Evolutionary conservation across 768 basidiomycete genomes (phyloP).

Genomic region (Lentinula aciculospora): DNA sequence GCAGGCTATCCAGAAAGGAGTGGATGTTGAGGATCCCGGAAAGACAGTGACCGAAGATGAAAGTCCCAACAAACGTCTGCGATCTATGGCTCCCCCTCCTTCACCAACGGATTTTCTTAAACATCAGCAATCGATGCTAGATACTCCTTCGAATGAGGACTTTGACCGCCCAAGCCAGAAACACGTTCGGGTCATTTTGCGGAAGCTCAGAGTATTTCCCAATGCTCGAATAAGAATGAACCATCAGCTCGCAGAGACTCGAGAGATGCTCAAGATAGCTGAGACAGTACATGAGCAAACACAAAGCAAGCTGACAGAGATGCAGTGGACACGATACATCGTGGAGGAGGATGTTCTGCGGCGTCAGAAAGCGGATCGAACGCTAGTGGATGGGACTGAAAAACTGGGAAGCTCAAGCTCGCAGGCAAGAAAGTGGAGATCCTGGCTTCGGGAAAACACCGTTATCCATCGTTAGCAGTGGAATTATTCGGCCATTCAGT

Average conservation of each 20-base stretch:
- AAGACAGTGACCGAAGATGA: not conserved
- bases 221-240: not conserved
- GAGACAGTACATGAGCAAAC: not conserved
- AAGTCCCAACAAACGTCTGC: not conserved
- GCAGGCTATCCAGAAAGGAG: not conserved
- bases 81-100: not conserved
- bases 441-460: not conserved
- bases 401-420: not conserved
- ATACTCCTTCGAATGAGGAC: not conserved
- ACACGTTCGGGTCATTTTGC: not conserved
- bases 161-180: not conserved
- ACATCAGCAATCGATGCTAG: not conserved
- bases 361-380: not conserved
- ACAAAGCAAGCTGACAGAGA: not conserved
- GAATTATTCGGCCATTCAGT: not conserved
- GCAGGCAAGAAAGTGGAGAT: not conserved
- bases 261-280: not conserved
- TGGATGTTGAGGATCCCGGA: not conserved
- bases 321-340: not conserved
- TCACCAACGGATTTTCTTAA: not conserved
- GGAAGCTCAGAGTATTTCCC: not conserved
- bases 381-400: not conserved
- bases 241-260: not conserved
- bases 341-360: slow-evolving; percentile 4
- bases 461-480: not conserved